Evolutionary conservation across 2,329 filamentous ascomycete species (phyloP).

Genomic region (Tolypocladium endophyticum): DNA sequence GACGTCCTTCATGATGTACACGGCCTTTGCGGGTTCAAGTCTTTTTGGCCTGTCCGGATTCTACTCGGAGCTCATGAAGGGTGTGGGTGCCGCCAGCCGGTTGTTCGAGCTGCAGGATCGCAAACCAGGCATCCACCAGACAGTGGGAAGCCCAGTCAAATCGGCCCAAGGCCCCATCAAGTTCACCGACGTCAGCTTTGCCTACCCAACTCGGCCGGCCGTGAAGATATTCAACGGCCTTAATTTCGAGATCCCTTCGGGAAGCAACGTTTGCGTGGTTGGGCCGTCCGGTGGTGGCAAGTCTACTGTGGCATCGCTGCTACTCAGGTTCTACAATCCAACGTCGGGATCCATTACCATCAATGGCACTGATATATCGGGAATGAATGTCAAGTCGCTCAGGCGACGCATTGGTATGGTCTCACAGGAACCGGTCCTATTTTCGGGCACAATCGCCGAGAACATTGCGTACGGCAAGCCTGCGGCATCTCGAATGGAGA

Average conservation of each 20-base stretch:
- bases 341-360: slow-evolving; percentile 70
- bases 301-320: slow-evolving; percentile 84
- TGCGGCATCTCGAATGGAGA: slow-evolving; percentile 64
- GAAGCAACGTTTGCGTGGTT: slow-evolving; percentile 91
- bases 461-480: slow-evolving; percentile 90
- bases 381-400: slow-evolving; percentile 88
- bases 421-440: slow-evolving; percentile 87
- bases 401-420: slow-evolving; percentile 91
- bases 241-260: slow-evolving; percentile 83
- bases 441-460: slow-evolving; percentile 74
- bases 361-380: slow-evolving; percentile 70
- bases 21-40: slow-evolving; percentile 73
- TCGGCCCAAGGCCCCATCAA: slow-evolving; percentile 83
- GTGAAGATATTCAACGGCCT: slow-evolving; percentile 85
- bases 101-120: slow-evolving; percentile 94
- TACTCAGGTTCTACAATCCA: slow-evolving; percentile 85
- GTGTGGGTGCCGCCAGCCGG: slow-evolving; percentile 89
- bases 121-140: slow-evolving; percentile 75
- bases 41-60: slow-evolving; percentile 92
- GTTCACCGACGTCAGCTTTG: slow-evolving; percentile 78
- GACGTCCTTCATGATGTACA: slow-evolving; percentile 98
- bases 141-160: slow-evolving; percentile 64
- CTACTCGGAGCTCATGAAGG: slow-evolving; percentile 98
- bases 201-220: slow-evolving; percentile 87
- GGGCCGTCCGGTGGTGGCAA: slow-evolving; percentile 94